Conservation (phyloP, 371 early-diverging fungal species). For the Actinomortierella wolfii region DNA sequence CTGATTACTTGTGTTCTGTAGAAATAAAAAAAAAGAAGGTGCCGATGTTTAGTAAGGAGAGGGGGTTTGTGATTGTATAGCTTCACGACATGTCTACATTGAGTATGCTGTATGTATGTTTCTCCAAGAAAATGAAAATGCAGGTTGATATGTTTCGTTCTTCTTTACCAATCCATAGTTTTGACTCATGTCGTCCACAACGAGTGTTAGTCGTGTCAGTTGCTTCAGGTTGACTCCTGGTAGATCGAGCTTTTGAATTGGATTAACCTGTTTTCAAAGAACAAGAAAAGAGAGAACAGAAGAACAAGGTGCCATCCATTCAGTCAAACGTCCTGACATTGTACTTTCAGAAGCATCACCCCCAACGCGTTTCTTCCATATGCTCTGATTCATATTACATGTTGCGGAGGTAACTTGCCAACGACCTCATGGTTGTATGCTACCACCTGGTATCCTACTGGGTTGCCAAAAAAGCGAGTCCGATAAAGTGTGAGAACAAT, state of each 20-base stretch:
- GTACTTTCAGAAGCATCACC: no score
- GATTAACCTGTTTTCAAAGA: constrained; percentile 47
- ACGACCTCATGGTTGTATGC: constrained; percentile 71
- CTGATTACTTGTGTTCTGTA: constrained; percentile 56
- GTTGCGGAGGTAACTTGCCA: constrained; percentile 57
- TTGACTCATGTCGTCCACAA: constrained; percentile 61
- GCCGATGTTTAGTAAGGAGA: constrained; percentile 17
- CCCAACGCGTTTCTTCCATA: not conserved
- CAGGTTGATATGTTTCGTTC: not conserved
- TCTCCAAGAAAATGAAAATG: constrained; percentile 4
- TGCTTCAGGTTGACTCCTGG: constrained; percentile 50
- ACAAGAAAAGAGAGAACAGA: not conserved
- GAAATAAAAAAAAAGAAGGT: constrained; percentile 1
- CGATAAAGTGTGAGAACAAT: not conserved
- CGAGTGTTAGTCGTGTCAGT: constrained; percentile 64
- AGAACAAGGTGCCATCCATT: not conserved
- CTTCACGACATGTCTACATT: not conserved
- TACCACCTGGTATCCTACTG: constrained; percentile 74
- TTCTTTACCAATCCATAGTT: constrained; percentile 70
- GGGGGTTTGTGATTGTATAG: constrained; percentile 13
- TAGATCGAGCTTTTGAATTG: constrained; percentile 50
- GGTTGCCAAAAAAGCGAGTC: constrained; percentile 4
- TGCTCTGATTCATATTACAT: constrained; percentile 47
- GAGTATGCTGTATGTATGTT: not conserved
- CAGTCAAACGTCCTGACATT: no score